These are phyloP conservation scores for Elsinoe arachidis DNA, from an alignment of 2,329 filamentous ascomycete species.

Conservation along the genomic window DNA sequence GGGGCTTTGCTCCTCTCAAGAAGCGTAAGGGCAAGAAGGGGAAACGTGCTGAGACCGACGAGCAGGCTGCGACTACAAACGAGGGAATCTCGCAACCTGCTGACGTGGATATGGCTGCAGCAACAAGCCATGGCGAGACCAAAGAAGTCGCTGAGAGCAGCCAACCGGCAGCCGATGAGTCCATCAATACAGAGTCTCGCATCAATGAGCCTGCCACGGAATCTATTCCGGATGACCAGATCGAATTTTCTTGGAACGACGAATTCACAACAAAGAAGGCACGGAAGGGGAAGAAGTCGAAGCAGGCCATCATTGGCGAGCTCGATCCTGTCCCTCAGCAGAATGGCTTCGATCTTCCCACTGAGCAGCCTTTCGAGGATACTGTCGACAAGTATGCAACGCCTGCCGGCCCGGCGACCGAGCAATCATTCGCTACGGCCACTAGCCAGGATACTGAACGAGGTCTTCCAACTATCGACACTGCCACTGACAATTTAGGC, in stretches of 20 bases:
- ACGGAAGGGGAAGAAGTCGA: constrained; percentile 17
- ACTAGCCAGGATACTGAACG: too few relatives aligned
- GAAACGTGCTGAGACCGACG: constrained; percentile 14
- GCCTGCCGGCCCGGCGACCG: too few relatives aligned
- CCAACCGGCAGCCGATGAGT: too few relatives aligned
- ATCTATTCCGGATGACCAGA: background rate
- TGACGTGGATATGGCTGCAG: background rate
- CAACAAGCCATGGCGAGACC: too few relatives aligned
- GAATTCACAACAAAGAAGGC: constrained; percentile 18
- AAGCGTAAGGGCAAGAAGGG: constrained; percentile 19
- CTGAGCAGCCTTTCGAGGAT: background rate
- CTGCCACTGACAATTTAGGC: too few relatives aligned
- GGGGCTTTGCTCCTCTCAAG: constrained; percentile 9
- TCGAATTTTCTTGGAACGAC: background rate
- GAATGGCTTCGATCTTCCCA: background rate
- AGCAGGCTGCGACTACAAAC: background rate
- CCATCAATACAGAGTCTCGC: too few relatives aligned
- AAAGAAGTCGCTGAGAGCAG: too few relatives aligned
- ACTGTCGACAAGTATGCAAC: background rate
- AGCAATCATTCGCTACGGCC: too few relatives aligned
- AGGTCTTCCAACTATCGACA: too few relatives aligned
- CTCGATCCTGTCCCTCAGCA: background rate
- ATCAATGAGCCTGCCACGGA: background rate
- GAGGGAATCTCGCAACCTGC: background rate
- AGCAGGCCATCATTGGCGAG: background rate